Conservation (phyloP, 495 filamentous ascomycete species). For the Penicillium pulvis region DNA sequence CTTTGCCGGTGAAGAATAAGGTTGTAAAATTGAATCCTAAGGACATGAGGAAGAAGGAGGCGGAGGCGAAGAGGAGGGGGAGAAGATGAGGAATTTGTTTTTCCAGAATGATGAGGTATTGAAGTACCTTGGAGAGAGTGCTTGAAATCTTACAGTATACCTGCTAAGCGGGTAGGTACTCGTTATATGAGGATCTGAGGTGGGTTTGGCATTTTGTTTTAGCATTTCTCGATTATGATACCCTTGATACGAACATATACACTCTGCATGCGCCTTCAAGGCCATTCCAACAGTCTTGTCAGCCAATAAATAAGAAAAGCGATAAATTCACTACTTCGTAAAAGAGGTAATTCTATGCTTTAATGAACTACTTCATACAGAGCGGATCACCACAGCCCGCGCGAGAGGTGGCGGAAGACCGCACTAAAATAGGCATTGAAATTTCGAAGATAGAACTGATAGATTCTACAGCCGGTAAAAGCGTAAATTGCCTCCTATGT, state of each 20-base stretch:
- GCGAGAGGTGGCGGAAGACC: no score
- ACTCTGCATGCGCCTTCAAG: no score
- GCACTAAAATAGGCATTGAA: no score
- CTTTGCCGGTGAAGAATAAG: conserved; percentile 47
- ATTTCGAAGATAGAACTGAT: not conserved
- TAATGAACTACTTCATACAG: no score
- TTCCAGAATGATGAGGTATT: conserved; percentile 71
- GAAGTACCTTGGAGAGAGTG: conserved; percentile 62
- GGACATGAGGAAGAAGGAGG: conserved; percentile 60
- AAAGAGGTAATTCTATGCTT: no score
- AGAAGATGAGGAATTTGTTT: conserved; percentile 65
- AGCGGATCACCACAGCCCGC: no score
- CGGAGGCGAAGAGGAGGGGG: conserved; percentile 62
- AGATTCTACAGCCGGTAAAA: not conserved
- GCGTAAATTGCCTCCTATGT: not conserved
- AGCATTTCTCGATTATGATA: conserved; percentile 3
- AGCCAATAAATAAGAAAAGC: no score
- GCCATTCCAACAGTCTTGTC: no score
- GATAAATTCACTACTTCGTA: no score
- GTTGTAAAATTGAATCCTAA: conserved; percentile 67
- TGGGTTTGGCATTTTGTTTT: not conserved
- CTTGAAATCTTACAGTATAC: conserved; percentile 1
- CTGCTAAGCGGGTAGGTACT: not conserved
- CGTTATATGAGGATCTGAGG: not conserved
- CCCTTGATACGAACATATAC: not conserved